phyloP scores from a whole-genome alignment of 495 filamentous ascomycete genomes.

The Penicillium salamii region DNA sequence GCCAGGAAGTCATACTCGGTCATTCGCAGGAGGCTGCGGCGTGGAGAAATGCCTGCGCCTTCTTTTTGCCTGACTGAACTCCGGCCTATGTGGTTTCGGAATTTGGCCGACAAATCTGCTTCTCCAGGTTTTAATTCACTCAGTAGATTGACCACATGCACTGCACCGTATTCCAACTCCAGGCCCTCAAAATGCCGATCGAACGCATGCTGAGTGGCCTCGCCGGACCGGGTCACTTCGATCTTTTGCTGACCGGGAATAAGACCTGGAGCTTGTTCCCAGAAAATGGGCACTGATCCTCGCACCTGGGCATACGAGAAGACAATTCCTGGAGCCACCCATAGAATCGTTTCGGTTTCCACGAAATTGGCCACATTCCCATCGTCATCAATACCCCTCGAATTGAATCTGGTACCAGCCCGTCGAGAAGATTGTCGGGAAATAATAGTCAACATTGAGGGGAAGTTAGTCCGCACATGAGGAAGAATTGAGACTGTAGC shows the following conservation, averaged over 20 bases:
- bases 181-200: slow-evolving; percentile 87
- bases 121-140: slow-evolving; percentile 84
- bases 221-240: slow-evolving; percentile 78
- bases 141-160: slow-evolving; percentile 88
- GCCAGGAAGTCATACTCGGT: slow-evolving; percentile 96
- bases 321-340: slow-evolving; percentile 68
- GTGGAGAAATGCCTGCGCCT: slow-evolving; percentile 41
- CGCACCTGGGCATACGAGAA: slow-evolving; percentile 94
- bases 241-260: slow-evolving; percentile 95
- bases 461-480: slow-evolving; percentile 58
- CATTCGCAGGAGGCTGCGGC: slow-evolving; percentile 66
- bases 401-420: slow-evolving; percentile 94
- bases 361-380: slow-evolving; percentile 94
- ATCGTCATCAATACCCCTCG: slow-evolving; percentile 94
- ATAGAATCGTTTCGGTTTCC: slow-evolving; percentile 65
- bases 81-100: slow-evolving; percentile 68
- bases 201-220: slow-evolving; percentile 93
- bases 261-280: slow-evolving; percentile 88
- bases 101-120: slow-evolving; percentile 72
- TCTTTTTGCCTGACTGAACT: slow-evolving; percentile 60
- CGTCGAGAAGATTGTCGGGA: slow-evolving; percentile 88
- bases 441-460: slow-evolving; percentile 80
- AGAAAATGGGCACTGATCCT: slow-evolving; percentile 93
- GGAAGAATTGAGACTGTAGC: slow-evolving; percentile 53
- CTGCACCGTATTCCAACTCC: slow-evolving; percentile 78